Evolutionary conservation across 306 rosid species (phyloP), one percentile per base, ranked within the genome.

Genomic region (Betula pendula): DNA sequence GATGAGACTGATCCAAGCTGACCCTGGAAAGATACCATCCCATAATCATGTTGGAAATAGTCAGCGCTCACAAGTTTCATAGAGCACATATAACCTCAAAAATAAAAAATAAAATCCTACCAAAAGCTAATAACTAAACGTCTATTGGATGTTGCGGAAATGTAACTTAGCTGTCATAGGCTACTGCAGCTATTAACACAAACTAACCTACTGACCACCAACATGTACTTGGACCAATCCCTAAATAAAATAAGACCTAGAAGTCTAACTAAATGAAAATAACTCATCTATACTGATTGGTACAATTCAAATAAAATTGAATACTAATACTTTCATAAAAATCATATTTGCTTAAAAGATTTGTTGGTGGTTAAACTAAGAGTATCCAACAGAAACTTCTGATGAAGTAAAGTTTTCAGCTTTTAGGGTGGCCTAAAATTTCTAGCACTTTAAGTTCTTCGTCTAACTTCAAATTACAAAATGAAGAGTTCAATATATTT

Each of bases 1-100:
- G 90, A 81, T 58, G 96, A 82, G 78, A 91, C 82, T 45, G 97
- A 85, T 75, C 98, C 97, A 70, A 94, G 74, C 87, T 92, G 97
- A 75, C 97, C 96, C 98, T 94, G 90, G 42, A 87, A 85, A 83
- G 58, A 77, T 53, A 79, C 78, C 69, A 65, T 59, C 70, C 52
- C 62, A 81, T 83, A 74, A 80, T 73, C 74, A 74, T 73, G 72
- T 77, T 55, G 35, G 25, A 60, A 79, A 67, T 52, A 70, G 68
- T 49, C 50, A 81, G 77, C 8, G 71, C 27, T 35, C 65, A 69
- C 49, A 33, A 48, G 84, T 56, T 38, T 38, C 33, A 29, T 29
- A 29, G 33, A 29, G 33, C 33, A 29, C 33, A 29, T 29, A 29
- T 29, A 29, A 29, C 33, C 33, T 29, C 33, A 29, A 29, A 29